Base-by-base conservation (phyloP, 352 stramenopile species). In the Globisporangium uncinulatum region DNA sequence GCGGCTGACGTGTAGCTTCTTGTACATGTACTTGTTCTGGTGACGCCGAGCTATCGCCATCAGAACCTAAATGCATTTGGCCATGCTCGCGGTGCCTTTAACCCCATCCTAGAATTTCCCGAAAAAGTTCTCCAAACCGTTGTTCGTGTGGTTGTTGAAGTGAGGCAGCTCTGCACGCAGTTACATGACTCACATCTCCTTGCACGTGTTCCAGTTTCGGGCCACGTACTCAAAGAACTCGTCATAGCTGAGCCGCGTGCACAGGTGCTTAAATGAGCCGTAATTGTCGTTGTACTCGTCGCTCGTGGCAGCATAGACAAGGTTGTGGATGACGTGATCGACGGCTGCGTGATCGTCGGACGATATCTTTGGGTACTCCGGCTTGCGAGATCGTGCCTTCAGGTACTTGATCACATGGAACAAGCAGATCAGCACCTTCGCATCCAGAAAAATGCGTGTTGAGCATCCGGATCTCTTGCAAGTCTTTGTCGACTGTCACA, bases 201-300 rank as follows among this genome's bases (percentile, higher is more conserved):
- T 15, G 14, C 37, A 43, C 11, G 37, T 17, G 37, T 43, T 15
- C 10, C 37, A 43, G 37, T 43, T 43, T 0, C 37, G 37, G 11
- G 17, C 37, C 37, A 43, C 11, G 5, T 43, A 43, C 11, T 15
- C 37, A 15, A 43, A 43, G 37, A 43, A 43, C 8, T 15, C 37
- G 11, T n/a, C 14, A 4, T n/a, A 43, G 37, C n/a, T n/a, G 11
- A 43, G 37, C 4, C 37, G 37, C 37, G 10, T 43, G 37, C 37
- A 17, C 0, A n/a, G 10, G 10, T 2, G 4, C 37, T 15, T 15
- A 1, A 43, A 10, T 10, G 37, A 43, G 4, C 6, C 44, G 1
- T 34, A 24, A 20, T 60, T 45, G 2, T 54, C 42, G 5, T 65
- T 34, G 47, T 69, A 69, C 10, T 24, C 17, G 0, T 43, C 46